phyloP scores from a whole-genome alignment of 2,329 filamentous ascomycete species.

The Conoideocrella luteorostrata region DNA sequence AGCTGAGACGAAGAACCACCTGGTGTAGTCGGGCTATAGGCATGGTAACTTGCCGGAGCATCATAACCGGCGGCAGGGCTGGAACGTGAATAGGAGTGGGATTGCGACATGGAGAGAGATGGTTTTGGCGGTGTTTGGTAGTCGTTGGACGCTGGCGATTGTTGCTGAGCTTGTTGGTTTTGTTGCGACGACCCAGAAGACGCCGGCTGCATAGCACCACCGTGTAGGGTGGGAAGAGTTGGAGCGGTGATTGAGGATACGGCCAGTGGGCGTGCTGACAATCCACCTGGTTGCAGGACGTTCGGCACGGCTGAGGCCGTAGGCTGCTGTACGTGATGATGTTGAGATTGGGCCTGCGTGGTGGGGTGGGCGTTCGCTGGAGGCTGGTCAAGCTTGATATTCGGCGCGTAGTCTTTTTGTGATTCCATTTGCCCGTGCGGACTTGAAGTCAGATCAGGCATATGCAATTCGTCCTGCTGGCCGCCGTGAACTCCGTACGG shows the following conservation, averaged over 20 bases:
- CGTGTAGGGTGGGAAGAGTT: slow-evolving; percentile 40
- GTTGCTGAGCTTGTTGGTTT: slow-evolving; percentile 21
- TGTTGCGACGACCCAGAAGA: slow-evolving; percentile 31
- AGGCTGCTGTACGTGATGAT: slow-evolving; percentile 27
- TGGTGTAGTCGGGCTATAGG: slow-evolving; percentile 60
- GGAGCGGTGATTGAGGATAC: slow-evolving; percentile 40
- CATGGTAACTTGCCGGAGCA: slow-evolving; percentile 44
- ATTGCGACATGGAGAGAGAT: slow-evolving; percentile 60
- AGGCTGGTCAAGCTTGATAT: slow-evolving; percentile 45
- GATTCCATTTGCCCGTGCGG: slow-evolving; percentile 31
- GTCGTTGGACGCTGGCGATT: slow-evolving; percentile 41
- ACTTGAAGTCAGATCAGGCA: slow-evolving; percentile 35
- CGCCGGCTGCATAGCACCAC: slow-evolving; percentile 26
- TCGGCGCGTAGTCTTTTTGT: slow-evolving; percentile 43
- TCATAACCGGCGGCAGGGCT: slow-evolving; percentile 65
- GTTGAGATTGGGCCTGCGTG: slow-evolving; percentile 19
- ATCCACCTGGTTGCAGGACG: slow-evolving; percentile 51
- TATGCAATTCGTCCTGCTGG: slow-evolving; percentile 49
- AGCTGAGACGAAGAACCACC: slow-evolving; percentile 57
- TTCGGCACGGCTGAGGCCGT: slow-evolving; percentile 45
- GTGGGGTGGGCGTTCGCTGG: slow-evolving; percentile 30
- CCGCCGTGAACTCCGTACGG: slow-evolving; percentile 19
- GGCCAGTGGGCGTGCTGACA: slow-evolving; percentile 26
- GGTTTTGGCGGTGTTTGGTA: slow-evolving; percentile 61
- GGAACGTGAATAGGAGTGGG: slow-evolving; percentile 75